Base-by-base conservation (phyloP, 2,329 filamentous ascomycete genomes). In the Aspergillus candidus region DNA sequence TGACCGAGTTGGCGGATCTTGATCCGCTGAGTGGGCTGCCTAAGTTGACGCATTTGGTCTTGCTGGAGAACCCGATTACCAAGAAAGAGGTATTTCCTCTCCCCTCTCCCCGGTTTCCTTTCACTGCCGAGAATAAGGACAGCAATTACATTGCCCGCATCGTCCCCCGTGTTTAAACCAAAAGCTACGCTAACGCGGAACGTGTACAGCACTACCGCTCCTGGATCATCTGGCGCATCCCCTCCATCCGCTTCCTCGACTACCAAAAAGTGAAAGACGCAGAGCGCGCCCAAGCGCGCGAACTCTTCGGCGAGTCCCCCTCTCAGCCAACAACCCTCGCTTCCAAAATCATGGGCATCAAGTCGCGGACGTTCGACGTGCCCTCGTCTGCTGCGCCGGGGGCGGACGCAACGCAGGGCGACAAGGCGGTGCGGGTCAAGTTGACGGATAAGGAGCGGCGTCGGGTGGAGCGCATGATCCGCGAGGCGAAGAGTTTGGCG, bases 211-310 rank as follows among this genome's bases (percentile, higher is more conserved):
- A 96, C 69, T 98, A 97, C 72, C 84, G 93, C 41, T 84, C 85
- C 65, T 98, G 88, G 84, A 73, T 95, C 22, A 79, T 98, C 48
- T 96, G 87, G 85, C 80, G 84, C 51, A 88, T 86, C 63, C 89
- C 88, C 1, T 78, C 76, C 4, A 82, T 98, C 35, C 83, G 91
- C 35, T 97, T 95, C 68, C 77, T 98, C 38, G 93, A 98, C 69
- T 96, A 88, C 65, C 77, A 82, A 56, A 95, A 94, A 69, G 89
- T 98, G 39, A 94, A 88, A 68, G 81, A 93, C 52, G 82, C 78
- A 0, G 93, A 98, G 75, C 81, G 90, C 35, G 72, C 79, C 52
- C 79, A 82, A 56, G 88, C 88, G 0, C 75, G 71, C 13, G 84
- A 91, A 66, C 74, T 98, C 2, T 97, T 97, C 60, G 94, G 94